phyloP scores from a whole-genome alignment of 2,329 filamentous ascomycete species.

The Neofusicoccum cordaticola region DNA sequence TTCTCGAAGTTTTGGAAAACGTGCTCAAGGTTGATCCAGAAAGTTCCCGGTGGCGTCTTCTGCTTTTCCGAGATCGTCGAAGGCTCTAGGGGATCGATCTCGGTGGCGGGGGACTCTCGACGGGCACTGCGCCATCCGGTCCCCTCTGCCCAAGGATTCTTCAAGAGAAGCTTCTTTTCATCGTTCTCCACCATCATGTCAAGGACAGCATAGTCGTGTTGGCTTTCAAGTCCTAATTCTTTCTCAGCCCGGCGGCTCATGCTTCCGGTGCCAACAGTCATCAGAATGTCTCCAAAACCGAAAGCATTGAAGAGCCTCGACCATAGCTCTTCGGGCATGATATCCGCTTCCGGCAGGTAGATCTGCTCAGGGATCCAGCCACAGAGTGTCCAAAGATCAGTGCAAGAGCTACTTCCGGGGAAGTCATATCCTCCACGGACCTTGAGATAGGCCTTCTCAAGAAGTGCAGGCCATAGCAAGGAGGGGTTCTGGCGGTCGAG shows the following conservation, averaged over 20 bases:
- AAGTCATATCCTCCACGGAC: conserved; percentile 96
- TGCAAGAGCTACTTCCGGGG: conserved; percentile 93
- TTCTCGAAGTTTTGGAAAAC: conserved; percentile 92
- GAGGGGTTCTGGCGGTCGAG: conserved; percentile 77
- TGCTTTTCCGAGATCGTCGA: neutral
- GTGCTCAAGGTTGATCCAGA: conserved; percentile 89
- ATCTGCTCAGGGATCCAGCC: conserved; percentile 98
- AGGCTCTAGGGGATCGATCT: neutral
- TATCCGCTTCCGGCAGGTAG: conserved; percentile 52
- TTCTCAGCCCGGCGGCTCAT: conserved; percentile 75
- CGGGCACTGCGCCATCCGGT: conserved; percentile 64
- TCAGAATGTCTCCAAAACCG: conserved; percentile 72
- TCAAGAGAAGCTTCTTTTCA: conserved; percentile 72
- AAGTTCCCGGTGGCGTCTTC: conserved; percentile 62
- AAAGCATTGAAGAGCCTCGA: conserved; percentile 71
- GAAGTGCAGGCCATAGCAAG: conserved; percentile 85
- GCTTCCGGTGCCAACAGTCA: conserved; percentile 87
- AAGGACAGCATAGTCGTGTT: conserved; percentile 92
- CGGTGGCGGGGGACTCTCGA: neutral
- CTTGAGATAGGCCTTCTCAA: conserved; percentile 97
- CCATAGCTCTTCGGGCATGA: conserved; percentile 76
- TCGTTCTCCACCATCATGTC: conserved; percentile 67
- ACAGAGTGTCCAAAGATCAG: conserved; percentile 86
- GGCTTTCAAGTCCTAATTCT: conserved; percentile 75
- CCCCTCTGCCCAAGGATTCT: conserved; percentile 93